Base-by-base conservation (phyloP, 352 stramenopile species). In the Elongisporangium undulatum region DNA sequence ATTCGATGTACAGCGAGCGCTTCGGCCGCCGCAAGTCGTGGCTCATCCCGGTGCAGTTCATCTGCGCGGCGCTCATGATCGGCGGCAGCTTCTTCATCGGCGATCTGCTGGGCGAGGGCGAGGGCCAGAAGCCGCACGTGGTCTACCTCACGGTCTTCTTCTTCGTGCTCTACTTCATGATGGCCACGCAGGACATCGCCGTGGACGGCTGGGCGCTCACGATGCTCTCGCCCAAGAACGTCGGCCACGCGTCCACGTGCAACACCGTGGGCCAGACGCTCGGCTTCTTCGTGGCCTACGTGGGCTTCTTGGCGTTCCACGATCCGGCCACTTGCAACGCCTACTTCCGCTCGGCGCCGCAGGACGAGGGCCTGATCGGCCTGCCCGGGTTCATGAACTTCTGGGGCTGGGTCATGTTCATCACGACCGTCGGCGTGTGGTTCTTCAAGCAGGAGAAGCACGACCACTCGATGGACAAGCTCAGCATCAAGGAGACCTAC, bases 151-250 rank as follows among this genome's bases (percentile, higher is more conserved):
- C 97, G 17, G 63, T 69, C 22, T 98, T 98, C 69, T 99, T 99
- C 85, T 98, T 99, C 69, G 77, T 95, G 53, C 76, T 99, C 21
- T 99, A 99, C 77, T 97, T 99, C 67, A 93, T 99, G 61, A 99
- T 99, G 93, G 97, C 97, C 3, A 99, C 97, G 48, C 97, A 99
- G 75, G 97, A 99, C 72, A 99, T 99, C 66, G 97, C 97, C 9
- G 97, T 99, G 8, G 97, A 99, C 69, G 97, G 97, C 17, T 99
- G 97, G 97, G 97, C 97, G n/a, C 84, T 99, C 38, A 99, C 97
- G 0, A 99, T 99, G 97, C 85, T 99, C 38, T 97, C 85, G 41
- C 82, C 87, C 41, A 95, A 98, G 66, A 99, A 99, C 80, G 84
- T 98, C 29, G 96, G 92, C 34, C 96, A 97, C 55, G 96, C 96